Conservation (phyloP, 208 protist species). For the Porcisia hertigi region DNA sequence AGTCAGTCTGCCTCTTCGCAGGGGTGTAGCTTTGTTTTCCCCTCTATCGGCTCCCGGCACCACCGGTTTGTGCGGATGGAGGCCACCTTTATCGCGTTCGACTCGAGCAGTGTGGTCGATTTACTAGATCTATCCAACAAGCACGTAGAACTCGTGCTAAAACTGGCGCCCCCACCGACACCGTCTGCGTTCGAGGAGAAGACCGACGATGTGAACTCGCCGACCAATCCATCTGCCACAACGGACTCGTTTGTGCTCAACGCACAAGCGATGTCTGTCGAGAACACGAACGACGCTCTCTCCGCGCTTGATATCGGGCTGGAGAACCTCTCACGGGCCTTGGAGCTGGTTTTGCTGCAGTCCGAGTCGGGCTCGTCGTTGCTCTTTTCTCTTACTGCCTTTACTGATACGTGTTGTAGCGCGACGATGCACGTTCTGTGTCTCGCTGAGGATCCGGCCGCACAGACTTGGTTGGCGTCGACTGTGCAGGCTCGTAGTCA, state of each 20-base stretch:
- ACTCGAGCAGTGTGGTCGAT: conserved; percentile 69
- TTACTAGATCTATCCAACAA: conserved; percentile 81
- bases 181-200: conserved; percentile 56
- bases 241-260: conserved; percentile 70
- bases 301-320: conserved; percentile 81
- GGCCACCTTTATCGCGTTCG: conserved; percentile 80
- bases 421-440: conserved; percentile 82
- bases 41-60: conserved; percentile 34
- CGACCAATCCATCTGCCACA: conserved; percentile 23
- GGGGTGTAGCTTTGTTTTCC: conserved; percentile 40
- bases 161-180: conserved; percentile 55
- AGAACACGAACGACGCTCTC: conserved; percentile 78
- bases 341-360: conserved; percentile 59
- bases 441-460: conserved; percentile 70
- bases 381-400: conserved; percentile 80
- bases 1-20: conserved; percentile 22
- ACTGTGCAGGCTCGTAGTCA: conserved; percentile 68
- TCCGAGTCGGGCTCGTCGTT: conserved; percentile 78
- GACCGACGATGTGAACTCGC: conserved; percentile 26
- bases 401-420: conserved; percentile 66
- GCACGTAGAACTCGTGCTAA: conserved; percentile 69
- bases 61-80: conserved; percentile 75
- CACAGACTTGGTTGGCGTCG: conserved; percentile 73
- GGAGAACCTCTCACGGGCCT: conserved; percentile 68
- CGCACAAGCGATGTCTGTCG: conserved; percentile 47